Percentiles rank a stretch among this genome's conserved stretches.
Conservation (phyloP, 352 stramenopile species). For the Phytophthora foliorum region DNA sequence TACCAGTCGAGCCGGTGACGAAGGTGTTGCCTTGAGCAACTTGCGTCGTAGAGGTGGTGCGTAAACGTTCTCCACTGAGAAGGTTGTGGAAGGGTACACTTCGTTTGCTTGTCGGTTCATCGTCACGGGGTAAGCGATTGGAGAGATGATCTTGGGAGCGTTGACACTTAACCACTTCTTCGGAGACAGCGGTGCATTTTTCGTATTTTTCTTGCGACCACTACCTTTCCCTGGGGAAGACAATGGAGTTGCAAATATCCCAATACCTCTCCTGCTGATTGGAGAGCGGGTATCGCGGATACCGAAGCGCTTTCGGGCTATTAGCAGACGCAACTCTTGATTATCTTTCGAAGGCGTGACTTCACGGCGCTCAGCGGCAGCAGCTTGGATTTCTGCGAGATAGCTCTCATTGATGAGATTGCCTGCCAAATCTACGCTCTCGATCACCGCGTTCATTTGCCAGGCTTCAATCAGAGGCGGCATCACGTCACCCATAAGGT, state of each 20-base stretch:
- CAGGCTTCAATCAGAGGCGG: slow-evolving; percentile 37
- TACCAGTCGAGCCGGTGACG: slow-evolving; percentile 8
- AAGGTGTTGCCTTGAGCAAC: not conserved
- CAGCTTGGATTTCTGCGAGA: slow-evolving; percentile 34
- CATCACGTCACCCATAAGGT: slow-evolving; percentile 66
- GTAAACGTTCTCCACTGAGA: slow-evolving; percentile 15
- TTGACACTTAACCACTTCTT: slow-evolving; percentile 60
- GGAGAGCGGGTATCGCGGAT: slow-evolving; percentile 6
- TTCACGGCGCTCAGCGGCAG: slow-evolving; percentile 41
- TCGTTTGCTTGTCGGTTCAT: slow-evolving; percentile 21
- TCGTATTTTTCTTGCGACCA: slow-evolving; percentile 20
- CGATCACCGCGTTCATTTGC: slow-evolving; percentile 52
- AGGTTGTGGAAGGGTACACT: slow-evolving; percentile 6
- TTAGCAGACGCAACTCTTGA: slow-evolving; percentile 55
- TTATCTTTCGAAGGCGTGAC: slow-evolving; percentile 29
- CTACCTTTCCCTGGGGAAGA: slow-evolving; percentile 11
- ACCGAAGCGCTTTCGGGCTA: slow-evolving; percentile 54
- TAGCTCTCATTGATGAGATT: slow-evolving; percentile 69
- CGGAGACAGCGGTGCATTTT: slow-evolving; percentile 45
- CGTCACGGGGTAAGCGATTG: slow-evolving; percentile 22
- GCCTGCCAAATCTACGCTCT: slow-evolving; percentile 55
- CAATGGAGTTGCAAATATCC: slow-evolving; percentile 6
- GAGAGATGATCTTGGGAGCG: slow-evolving; percentile 23
- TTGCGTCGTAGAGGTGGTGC: slow-evolving; percentile 21
- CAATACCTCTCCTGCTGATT: slow-evolving; percentile 15